Evolutionary conservation across 441 rosid genomes (phyloP).

Genomic region (Pelargonium hybrid): DNA sequence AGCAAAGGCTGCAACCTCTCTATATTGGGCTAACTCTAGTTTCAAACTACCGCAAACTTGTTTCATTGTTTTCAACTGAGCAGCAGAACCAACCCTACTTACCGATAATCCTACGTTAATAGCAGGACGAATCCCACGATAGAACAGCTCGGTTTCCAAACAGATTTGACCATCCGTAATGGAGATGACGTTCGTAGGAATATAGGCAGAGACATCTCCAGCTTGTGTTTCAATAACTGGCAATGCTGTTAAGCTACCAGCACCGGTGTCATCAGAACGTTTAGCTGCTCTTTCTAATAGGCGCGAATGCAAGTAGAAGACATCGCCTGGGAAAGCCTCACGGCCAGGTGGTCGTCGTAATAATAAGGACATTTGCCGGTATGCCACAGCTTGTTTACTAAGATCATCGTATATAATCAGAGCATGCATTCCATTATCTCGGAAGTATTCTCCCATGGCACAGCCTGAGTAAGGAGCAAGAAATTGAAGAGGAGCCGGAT

Average conservation of each 20-base stretch:
- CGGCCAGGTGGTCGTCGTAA: neutral
- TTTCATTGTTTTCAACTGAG: constrained; percentile 13
- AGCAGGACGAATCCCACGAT: neutral
- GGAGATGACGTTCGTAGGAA: constrained; percentile 13
- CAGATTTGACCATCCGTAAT: constrained; percentile 10
- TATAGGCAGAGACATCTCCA: constrained; percentile 12
- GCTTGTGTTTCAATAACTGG: constrained; percentile 11
- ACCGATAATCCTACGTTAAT: constrained; percentile 2
- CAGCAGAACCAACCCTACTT: neutral
- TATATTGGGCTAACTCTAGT: constrained; percentile 2
- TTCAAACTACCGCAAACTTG: constrained; percentile 9
- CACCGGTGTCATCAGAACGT: constrained; percentile 11
- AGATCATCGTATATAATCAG: constrained; percentile 11
- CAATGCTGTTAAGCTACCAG: constrained; percentile 12
- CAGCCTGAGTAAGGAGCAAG: constrained; percentile 7
- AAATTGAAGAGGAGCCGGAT: constrained; percentile 12
- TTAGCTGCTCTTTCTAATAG: constrained; percentile 19
- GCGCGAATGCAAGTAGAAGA: constrained; percentile 13
- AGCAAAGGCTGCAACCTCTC: neutral
- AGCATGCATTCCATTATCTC: neutral
- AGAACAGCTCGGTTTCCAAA: constrained; percentile 12
- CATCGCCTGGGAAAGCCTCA: constrained; percentile 1
- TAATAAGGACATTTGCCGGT: neutral
- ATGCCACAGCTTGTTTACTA: neutral
- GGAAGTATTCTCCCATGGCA: constrained; percentile 9